Base-by-base conservation (phyloP, 352 stramenopile species). In the Peronosclerospora sorghi region DNA sequence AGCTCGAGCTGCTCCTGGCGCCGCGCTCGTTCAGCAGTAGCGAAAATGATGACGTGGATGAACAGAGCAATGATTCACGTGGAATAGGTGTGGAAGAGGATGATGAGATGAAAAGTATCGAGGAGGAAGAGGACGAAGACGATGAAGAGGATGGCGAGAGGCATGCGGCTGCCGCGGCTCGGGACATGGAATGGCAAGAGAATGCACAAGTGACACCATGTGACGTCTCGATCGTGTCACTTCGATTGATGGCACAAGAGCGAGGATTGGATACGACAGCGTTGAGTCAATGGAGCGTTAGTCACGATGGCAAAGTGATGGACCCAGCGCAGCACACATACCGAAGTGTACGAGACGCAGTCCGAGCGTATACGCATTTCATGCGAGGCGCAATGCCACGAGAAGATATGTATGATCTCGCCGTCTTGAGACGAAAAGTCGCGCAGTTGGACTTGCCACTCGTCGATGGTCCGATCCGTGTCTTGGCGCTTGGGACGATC, bases 351-450 rank as follows among this genome's bases (percentile, higher is more conserved):
- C 41, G 73, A 7, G 68, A 83, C 36, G 75, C 72, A 0, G 34
- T 85, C 2, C 65, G 75, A 20, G 62, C 61, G 1, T 62, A 68
- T 18, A 59, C 39, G 18, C 65, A 62, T 45, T 27, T 51, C 3
- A 21, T 62, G 17, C 49, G 41, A 9, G 73, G 73, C 3, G 45
- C 38, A 0, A 68, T 87, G 12, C 66, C 62, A 5, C 56, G 75
- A 10, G 71, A 83, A 44, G 76, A 87, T 30, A 73, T 88, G 19
- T 86, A 84, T 41, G 85, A 74, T 15, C 38, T 89, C 39, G 72
- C 79, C 28, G 78, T 83, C 18, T 42, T 87, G 35, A 58, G 79
- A 13, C 57, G 71, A 71, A 1, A 56, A 37, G 10, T 91, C n/a
- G 72, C 73, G 6, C 60, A 83, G 35, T 14, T 43, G 19, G 59